Conservation (phyloP, 2,329 filamentous ascomycete genomes). For the Dichotomopilus funicola region DNA sequence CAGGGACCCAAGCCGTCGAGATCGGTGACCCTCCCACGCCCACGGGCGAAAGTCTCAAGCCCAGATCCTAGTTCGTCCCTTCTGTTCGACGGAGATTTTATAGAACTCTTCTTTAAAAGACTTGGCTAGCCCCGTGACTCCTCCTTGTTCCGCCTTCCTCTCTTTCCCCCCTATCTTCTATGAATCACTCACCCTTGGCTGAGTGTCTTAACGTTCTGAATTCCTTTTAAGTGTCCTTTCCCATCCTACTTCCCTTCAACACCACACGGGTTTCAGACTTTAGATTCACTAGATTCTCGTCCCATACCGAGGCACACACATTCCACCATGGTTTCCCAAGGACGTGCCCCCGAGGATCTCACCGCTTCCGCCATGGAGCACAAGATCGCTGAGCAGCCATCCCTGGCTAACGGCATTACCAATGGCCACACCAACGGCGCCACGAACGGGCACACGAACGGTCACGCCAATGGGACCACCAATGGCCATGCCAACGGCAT, state of each 20-base stretch:
- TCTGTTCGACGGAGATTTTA: not conserved
- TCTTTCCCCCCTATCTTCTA: not conserved
- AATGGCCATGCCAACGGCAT: conserved; percentile 20
- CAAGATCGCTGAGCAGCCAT: conserved; percentile 35
- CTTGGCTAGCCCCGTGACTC: conserved; percentile 7
- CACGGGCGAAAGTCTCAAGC: not conserved
- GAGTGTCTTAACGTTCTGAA: not conserved
- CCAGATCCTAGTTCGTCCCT: not conserved
- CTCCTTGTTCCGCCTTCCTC: not conserved
- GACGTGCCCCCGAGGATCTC: conserved; percentile 19
- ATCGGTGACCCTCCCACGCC: too few relatives aligned
- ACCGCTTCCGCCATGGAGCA: conserved; percentile 28
- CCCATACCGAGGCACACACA: not conserved
- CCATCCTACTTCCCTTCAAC: not conserved
- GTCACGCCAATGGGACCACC: conserved; percentile 1
- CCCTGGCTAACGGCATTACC: conserved; percentile 11
- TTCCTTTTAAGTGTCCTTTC: not conserved
- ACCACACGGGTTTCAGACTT: too few relatives aligned
- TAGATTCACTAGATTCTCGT: not conserved
- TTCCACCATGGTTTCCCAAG: conserved; percentile 13
- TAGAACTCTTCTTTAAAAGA: not conserved
- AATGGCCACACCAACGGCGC: conserved; percentile 16
- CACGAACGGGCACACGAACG: conserved; percentile 8
- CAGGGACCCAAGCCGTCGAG: too few relatives aligned
- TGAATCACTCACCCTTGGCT: conserved; percentile 3